Base-by-base conservation (phyloP, 2,329 filamentous ascomycete species). In the Verticillium dahliae region DNA sequence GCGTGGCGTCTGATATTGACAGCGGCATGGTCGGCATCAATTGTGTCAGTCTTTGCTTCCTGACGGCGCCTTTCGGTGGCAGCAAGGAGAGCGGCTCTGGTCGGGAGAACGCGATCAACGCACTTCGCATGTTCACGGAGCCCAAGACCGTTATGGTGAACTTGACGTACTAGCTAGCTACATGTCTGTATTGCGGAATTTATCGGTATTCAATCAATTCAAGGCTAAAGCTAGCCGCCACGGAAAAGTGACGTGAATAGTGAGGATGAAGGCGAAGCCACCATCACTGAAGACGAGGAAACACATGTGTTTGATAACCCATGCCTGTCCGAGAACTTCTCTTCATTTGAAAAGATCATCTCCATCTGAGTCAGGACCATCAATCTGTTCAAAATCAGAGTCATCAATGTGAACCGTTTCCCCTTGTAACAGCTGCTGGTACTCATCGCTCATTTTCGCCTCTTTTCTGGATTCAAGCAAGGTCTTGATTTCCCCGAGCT, bases 21-120 rank as follows among this genome's bases (percentile, higher is more conserved):
- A 82, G 85, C 13, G 88, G 88, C 35, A 89, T 89, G 81, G 87
- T 90, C 3, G 89, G 87, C 77, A 83, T 90, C 69, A 90, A 90
- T 65, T 75, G 73, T 56, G 69, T 77, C 57, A 74, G 71, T 61
- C 64, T 75, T 18, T 68, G 72, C 61, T 76, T 77, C 61, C 66
- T 78, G 50, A 70, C 62, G 4, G 72, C 74, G 3, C 81, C 81
- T 0, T 83, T 84, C 65, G 80, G 81, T 35, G 81, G 81, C 7
- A 75, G 66, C 58, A 84, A 83, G 73, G 74, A 80, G 69, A 79
- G 75, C 62, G 81, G 81, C 0, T 63, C 78, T 15, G 81, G 81
- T 2, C 70, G 80, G 3, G 81, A 84, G 69, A 76, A 77, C 59
- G 80, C 76, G 22, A 76, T 80, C 34, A 71, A 81, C 65, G 78